A percentile compares a stretch with the other conserved stretches of the same genome.
Evolutionary conservation across 2,329 filamentous ascomycete species (phyloP).

Genomic region (Metarhizium album): DNA sequence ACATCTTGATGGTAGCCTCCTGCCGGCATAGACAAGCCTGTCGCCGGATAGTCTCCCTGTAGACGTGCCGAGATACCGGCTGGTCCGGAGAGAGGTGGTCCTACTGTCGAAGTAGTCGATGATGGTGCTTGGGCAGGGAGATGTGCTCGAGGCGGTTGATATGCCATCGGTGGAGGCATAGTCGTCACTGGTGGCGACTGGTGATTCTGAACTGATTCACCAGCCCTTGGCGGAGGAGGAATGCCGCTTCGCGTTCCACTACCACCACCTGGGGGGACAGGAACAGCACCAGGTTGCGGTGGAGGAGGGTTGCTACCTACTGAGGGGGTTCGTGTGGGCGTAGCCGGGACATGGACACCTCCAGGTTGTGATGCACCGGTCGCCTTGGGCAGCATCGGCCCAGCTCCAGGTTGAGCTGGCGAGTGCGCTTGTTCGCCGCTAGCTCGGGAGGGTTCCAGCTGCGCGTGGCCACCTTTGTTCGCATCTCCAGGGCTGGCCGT

Average conservation of each 20-base stretch:
- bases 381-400: conserved; percentile 30
- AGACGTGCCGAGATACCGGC: conserved; percentile 13
- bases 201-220: conserved; percentile 30
- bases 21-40: conserved; percentile 33
- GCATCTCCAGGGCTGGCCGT: conserved; percentile 18
- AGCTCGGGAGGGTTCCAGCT: conserved; percentile 1
- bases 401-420: conserved; percentile 36
- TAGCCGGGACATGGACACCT: conserved; percentile 28
- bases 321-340: conserved; percentile 27
- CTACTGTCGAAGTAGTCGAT: conserved; percentile 26
- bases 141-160: conserved; percentile 33
- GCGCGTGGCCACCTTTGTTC: conserved; percentile 1
- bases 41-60: conserved; percentile 15
- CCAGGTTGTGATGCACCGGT: conserved; percentile 28
- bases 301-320: conserved; percentile 32
- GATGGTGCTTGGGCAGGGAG: conserved; percentile 35
- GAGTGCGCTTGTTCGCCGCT: conserved; percentile 21
- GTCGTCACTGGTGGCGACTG: conserved; percentile 18
- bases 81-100: conserved; percentile 17
- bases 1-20: conserved; percentile 45
- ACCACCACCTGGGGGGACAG: conserved; percentile 24
- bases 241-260: conserved; percentile 16
- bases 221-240: conserved; percentile 41
- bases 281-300: conserved; percentile 47
- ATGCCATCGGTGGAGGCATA: conserved; percentile 37